Evolutionary conservation across 2,329 filamentous ascomycete genomes (phyloP).

Genomic region (Cytospora schulzeri): DNA sequence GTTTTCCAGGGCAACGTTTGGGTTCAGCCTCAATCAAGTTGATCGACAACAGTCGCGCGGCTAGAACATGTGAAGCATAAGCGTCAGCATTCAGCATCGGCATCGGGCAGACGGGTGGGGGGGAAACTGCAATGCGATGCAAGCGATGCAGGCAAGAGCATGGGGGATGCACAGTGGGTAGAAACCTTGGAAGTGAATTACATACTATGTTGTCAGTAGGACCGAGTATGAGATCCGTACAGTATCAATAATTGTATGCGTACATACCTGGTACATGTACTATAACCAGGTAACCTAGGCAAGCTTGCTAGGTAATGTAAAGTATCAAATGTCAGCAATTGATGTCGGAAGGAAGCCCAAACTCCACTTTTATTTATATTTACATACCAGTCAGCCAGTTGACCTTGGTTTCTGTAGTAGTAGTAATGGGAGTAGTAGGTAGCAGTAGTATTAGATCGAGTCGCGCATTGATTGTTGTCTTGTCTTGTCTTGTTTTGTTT

Average conservation of each 20-base stretch:
- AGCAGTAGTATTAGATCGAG: not conserved
- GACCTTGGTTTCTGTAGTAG: no score
- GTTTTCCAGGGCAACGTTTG: not conserved
- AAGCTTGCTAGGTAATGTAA: no score
- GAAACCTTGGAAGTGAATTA: not conserved
- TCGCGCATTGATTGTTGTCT: not conserved
- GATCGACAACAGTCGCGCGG: conserved; percentile 15
- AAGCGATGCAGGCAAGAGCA: conserved; percentile 22
- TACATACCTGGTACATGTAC: no score
- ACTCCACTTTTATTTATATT: conserved; percentile 15
- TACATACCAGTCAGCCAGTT: no score
- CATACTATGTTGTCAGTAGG: not conserved
- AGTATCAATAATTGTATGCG: not conserved
- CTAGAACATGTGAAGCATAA: conserved; percentile 24
- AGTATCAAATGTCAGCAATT: not conserved
- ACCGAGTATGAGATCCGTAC: not conserved
- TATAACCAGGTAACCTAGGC: no score
- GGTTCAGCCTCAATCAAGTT: conserved; percentile 13
- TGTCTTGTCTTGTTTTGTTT: not conserved
- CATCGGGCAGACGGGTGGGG: conserved; percentile 17
- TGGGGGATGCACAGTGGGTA: conserved; percentile 5
- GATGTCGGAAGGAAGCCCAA: not conserved
- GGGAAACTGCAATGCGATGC: conserved; percentile 20
- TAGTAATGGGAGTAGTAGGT: no score
- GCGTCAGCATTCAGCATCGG: conserved; percentile 24